Percentiles rank a stretch among this genome's conserved stretches.
phyloP scores from a whole-genome alignment of 208 protist genomes.

The Leishmania tarentolae region DNA sequence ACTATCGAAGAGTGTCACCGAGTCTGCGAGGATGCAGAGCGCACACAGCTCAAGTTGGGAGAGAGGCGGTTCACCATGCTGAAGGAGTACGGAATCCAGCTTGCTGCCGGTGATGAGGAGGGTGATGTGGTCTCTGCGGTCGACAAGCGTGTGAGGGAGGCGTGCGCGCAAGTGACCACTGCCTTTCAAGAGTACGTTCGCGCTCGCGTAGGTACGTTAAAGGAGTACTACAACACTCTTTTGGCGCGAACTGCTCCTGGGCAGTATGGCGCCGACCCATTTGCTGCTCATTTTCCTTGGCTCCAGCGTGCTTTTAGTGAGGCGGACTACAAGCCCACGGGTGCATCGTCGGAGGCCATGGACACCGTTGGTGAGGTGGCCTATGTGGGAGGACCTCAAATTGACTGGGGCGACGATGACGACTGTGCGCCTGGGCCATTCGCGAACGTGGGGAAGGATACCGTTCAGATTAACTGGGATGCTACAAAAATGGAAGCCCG shows the following conservation, averaged over 20 bases:
- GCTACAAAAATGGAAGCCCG: slow-evolving; percentile 25
- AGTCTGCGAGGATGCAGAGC: slow-evolving; percentile 57
- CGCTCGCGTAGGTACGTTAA: slow-evolving; percentile 30
- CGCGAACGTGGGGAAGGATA: neutral
- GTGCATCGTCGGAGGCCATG: neutral
- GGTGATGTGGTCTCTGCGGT: slow-evolving; percentile 33
- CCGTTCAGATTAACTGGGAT: slow-evolving; percentile 40
- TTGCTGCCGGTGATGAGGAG: neutral
- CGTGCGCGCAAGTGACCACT: slow-evolving; percentile 31
- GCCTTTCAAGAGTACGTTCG: slow-evolving; percentile 35
- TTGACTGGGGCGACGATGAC: slow-evolving; percentile 72
- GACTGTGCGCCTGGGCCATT: slow-evolving; percentile 5
- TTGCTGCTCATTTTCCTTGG: slow-evolving; percentile 69
- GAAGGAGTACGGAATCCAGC: slow-evolving; percentile 40
- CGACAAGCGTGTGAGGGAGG: slow-evolving; percentile 38
- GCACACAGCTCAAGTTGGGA: slow-evolving; percentile 25
- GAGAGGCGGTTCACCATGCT: slow-evolving; percentile 45
- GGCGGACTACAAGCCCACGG: slow-evolving; percentile 16
- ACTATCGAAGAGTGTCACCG: slow-evolving; percentile 60
- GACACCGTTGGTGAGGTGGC: neutral
- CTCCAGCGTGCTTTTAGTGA: slow-evolving; percentile 35
- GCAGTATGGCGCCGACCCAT: slow-evolving; percentile 34
- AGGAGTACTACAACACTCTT: slow-evolving; percentile 41
- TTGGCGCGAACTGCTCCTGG: slow-evolving; percentile 34
- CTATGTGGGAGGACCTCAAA: slow-evolving; percentile 33